Conservation (phyloP, 1,284 basidiomycete species). For the Fomitopsis betulina region DNA sequence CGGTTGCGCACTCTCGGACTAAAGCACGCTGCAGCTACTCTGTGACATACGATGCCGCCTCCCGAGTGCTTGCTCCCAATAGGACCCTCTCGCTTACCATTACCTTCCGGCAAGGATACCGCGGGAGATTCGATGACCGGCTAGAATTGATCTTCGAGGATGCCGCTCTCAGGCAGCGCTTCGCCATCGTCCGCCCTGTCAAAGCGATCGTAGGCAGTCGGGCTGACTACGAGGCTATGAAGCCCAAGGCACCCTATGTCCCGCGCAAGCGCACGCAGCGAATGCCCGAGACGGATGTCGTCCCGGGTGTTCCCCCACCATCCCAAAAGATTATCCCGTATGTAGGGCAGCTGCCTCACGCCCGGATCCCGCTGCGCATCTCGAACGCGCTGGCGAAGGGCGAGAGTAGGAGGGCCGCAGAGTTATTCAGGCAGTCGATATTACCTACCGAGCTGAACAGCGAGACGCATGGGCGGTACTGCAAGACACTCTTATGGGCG, state of each 20-base stretch:
- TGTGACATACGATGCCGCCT: slow-evolving; percentile 12
- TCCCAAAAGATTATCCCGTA: slow-evolving; percentile 26
- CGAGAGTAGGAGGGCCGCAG: not conserved
- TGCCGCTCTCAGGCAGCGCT: slow-evolving; percentile 20
- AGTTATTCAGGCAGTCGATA: slow-evolving; percentile 2
- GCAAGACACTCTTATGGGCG: slow-evolving; percentile 40
- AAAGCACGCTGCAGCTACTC: slow-evolving; percentile 26
- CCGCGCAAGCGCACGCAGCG: slow-evolving; percentile 38
- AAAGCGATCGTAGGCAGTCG: slow-evolving; percentile 31
- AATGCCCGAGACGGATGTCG: slow-evolving; percentile 36
- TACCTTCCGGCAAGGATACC: slow-evolving; percentile 30
- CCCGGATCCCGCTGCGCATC: slow-evolving; percentile 18
- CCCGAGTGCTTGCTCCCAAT: slow-evolving; percentile 20
- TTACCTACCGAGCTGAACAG: slow-evolving; percentile 1
- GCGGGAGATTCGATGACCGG: slow-evolving; percentile 43
- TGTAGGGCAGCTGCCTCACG: slow-evolving; percentile 17
- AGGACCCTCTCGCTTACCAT: slow-evolving; percentile 29
- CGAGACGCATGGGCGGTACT: slow-evolving; percentile 5
- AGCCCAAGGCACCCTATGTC: slow-evolving; percentile 47
- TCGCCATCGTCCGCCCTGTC: slow-evolving; percentile 31
- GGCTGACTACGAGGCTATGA: slow-evolving; percentile 46
- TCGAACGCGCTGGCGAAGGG: slow-evolving; percentile 2
- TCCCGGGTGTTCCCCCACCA: slow-evolving; percentile 42
- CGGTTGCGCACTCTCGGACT: slow-evolving; percentile 8
- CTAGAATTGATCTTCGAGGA: slow-evolving; percentile 34